These are phyloP conservation scores for Dorcoceras hygrometricum DNA, from an alignment of 257 asterid genomes.

Conservation along the genomic window DNA sequence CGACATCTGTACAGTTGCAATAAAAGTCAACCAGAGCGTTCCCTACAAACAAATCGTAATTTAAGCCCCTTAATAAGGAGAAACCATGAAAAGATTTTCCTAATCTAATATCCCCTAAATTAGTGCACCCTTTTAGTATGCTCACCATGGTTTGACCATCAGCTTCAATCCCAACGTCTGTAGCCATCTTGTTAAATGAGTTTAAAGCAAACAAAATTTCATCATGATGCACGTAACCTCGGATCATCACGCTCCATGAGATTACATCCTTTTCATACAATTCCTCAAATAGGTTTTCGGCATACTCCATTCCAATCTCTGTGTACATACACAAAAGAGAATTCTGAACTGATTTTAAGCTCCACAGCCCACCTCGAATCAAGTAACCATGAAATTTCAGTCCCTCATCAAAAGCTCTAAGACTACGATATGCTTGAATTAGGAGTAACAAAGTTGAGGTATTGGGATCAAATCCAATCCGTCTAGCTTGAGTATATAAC, in stretches of 20 bases:
- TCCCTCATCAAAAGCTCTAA: slow-evolving; percentile 40
- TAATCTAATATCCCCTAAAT: slow-evolving; percentile 39
- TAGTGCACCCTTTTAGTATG: slow-evolving; percentile 64
- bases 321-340: slow-evolving; percentile 62
- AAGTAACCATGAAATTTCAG: slow-evolving; percentile 53
- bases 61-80: slow-evolving; percentile 50
- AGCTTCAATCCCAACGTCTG: slow-evolving; percentile 36
- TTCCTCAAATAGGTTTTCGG: slow-evolving; percentile 65
- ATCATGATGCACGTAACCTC: slow-evolving; percentile 44
- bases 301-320: slow-evolving; percentile 48
- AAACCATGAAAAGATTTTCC: slow-evolving; percentile 64
- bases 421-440: slow-evolving; percentile 53
- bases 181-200: slow-evolving; percentile 53
- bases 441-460: slow-evolving; percentile 69
- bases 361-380: slow-evolving; percentile 51
- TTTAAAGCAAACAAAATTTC: slow-evolving; percentile 40
- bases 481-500: slow-evolving; percentile 53
- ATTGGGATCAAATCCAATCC: slow-evolving; percentile 62
- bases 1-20: slow-evolving; percentile 66
- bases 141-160: slow-evolving; percentile 74
- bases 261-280: slow-evolving; percentile 66
- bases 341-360: slow-evolving; percentile 59
- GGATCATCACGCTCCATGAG: slow-evolving; percentile 77
- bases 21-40: slow-evolving; percentile 78
- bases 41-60: slow-evolving; percentile 59